Base-by-base conservation (phyloP, 31 red algal genomes). In the Odonthalia washingtoniensis region DNA sequence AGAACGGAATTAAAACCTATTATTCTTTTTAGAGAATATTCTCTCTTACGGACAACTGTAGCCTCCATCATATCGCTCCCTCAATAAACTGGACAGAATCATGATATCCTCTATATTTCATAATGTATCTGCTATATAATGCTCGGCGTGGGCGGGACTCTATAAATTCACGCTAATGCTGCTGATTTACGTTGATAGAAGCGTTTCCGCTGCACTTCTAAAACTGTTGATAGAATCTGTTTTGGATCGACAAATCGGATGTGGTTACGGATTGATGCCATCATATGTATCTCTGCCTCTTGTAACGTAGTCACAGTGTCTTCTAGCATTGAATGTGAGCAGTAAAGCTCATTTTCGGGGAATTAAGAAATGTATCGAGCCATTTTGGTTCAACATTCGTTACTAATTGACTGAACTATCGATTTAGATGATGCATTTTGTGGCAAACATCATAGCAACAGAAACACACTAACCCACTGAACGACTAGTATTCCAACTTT, bases 251-350 rank as follows among this genome's bases (percentile, higher is more conserved):
- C 84, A 3, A 24, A 0, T 39, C 70, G 21, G 62, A 86, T 75
- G n/a, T 65, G 0, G 28, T 86, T 86, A 3, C 60, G 38, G 2
- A 86, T 16, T 38, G 83, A 38, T 5, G 83, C 83, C 17, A 30
- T 2, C 40, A 86, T 86, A 26, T 86, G 83, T 33, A 49, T 86
- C 38, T 86, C 83, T 14, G 83, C 83, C 2, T 53, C 83, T 64
- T 86, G 83, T 0, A 49, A 86, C 12, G 83, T 75, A 57, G 0
- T 80, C 45, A 60, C 46, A 5, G 46, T 46, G 24, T 80, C 42
- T 24, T 80, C 27, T 21, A 80, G 46, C 6, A 18, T 28, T 18
- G 45, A 80, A 36, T 0, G 34, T 0, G 76, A 4, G 26, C 76
- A 26, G 9, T 80, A 61, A n/a, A 80, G 24, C 57, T 80, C 43